Evolutionary conservation across 257 asterid species (phyloP), one percentile per base, ranked within the genome.

Genomic region (Anisodus acutangulus): DNA sequence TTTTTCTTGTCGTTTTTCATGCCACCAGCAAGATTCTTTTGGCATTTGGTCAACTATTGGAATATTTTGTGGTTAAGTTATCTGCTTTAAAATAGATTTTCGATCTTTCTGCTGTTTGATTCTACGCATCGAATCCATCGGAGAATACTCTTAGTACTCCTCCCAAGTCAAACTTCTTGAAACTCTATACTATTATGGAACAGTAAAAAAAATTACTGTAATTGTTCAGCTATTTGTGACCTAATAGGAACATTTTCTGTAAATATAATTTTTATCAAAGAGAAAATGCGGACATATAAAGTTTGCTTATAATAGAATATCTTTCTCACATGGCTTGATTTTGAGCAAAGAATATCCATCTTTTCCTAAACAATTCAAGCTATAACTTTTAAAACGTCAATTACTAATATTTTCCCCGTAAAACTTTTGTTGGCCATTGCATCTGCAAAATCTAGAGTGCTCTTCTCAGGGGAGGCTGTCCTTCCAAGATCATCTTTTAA

Each of bases 1-100:
- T n/a, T n/a, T n/a, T 72, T 39, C 26, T 68, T 68, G 80, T 72
- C 41, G 80, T 72, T 72, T 71, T 72, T 19, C 80, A 72, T 74
- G 41, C 60, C 3, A n/a, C 80, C 80, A 74, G 12, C 43, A 19
- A 74, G 60, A 6, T 22, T 49, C 12, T 19, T 72, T 72, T 47
- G 1, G 10, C 60, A 72, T 47, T 19, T 19, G 60, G 80, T 72
- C 43, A 72, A 22, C 47, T 72, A 5, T 22, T 74, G 80, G 60
- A 49, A 26, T 47, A 45, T 45, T 72, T 74, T 19, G 17, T 19
- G 5, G 0, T 11, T 47, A 9, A n/a, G n/a, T n/a, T n/a, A n/a
- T 72, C 41, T 19, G 3, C 12, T 47, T 47, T 4, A 43, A 47
- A 72, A 19, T 47, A 11, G 3, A 19, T 5, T 47, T 66, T 0